Base-by-base conservation (phyloP, 257 asterid genomes). In the Capsicum pubescens region DNA sequence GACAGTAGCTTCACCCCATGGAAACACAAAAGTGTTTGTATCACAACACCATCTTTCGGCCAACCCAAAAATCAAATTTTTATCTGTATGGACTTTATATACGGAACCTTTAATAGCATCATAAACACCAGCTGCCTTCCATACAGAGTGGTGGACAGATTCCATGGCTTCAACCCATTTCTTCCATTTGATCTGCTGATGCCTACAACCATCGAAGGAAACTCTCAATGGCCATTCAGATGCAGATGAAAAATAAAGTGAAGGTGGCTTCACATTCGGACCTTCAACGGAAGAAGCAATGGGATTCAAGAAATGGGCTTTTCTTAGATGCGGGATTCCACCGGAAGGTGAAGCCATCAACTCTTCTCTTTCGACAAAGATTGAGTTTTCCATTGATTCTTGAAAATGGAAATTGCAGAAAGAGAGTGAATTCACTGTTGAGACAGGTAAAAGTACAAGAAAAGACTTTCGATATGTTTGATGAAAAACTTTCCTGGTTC, bases 21-120 rank as follows among this genome's bases (percentile, higher is more conserved):
- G n/a, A n/a, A n/a, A n/a, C n/a, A n/a, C n/a, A 89, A n/a, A 91
- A 0, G 90, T 87, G 68, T 86, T 89, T 2, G 92, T 88, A 3
- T 88, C 88, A 14, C 86, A 66, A 32, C 83, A 70, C 92, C 92
- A 91, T 10, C 89, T 86, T 44, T 90, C 91, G 0, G 83, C 87
- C 13, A 91, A 10, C 19, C 83, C 88, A 1, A 86, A 71, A 35
- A 91, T 35, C 36, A 91, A 46, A 8, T 87, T 88, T 1, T 82
- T 58, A 19, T 88, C 70, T 11, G 12, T 50, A 13, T 63, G 36
- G 9, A 87, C 80, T 35, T 39, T 87, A 11, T 66, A 82, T 7
- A 35, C 56, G 0, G 91, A 89, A 26, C 78, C 56, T 74, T 79
- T 82, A 0, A 91, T 70, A 6, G 90, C 88, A 50, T 88, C 88